Evolutionary conservation across 345 rosid species (phyloP), one percentile per base, ranked within the genome.

Genomic region (Salix arbutifolia): DNA sequence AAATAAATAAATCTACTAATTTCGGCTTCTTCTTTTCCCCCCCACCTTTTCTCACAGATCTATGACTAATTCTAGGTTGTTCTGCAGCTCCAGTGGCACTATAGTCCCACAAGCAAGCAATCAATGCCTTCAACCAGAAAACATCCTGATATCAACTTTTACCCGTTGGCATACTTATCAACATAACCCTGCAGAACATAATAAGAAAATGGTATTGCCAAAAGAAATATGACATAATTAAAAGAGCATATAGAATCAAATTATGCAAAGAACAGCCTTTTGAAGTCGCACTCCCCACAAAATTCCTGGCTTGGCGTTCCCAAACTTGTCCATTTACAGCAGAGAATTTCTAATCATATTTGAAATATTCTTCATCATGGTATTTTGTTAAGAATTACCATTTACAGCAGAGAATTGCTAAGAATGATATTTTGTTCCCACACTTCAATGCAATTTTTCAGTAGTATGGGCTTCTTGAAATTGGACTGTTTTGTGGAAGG

Each of bases 91-190:
- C 69, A 30, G 58, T 77, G 58, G 23, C 74, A 58, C 3, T 13
- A 56, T 14, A 26, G 38, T 31, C 70, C 17, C 42, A 66, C 23
- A n/a, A 37, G 25, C 14, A 40, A 68, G 31, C 35, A 60, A 33
- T 40, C 25, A 52, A 65, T 50, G 71, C 42, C 38, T 70, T 83
- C 71, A 71, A 35, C 64, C 14, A 19, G 42, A 25, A 62, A 69
- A 38, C 30, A 52, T 75, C 31, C 44, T 70, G 61, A 44, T 11
- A 67, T 19, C 77, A 23, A 77, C 70, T 69, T 82, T 83, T 81
- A 93, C 71, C 85, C 94, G 71, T 88, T 86, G 67, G 90, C 97
- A 73, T 90, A 93, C 85, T 93, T 93, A 52, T 93, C 91, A 37
- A 93, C 97, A 78, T 88, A 93, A 33, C 98, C 97, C 98, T 93